These are phyloP conservation scores for Schwanniomyces pseudopolymorphus DNA, from an alignment of 805 yeast species.

Conservation along the genomic window DNA sequence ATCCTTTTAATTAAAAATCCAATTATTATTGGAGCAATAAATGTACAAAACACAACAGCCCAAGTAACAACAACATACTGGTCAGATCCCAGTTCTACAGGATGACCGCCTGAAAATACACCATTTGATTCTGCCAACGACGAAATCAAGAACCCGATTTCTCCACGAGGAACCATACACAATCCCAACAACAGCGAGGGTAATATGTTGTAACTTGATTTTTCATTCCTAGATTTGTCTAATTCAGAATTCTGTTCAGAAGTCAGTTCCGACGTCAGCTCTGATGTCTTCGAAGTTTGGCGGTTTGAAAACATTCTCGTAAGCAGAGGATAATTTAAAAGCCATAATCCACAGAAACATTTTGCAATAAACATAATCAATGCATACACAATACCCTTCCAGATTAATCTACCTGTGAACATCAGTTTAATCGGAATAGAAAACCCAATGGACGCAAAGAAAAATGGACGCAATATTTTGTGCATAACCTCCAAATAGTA, in stretches of 20 bases:
- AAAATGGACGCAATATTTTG: constrained; percentile 8
- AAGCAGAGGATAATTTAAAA: neutral
- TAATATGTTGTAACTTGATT: neutral
- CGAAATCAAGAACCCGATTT: constrained; percentile 11
- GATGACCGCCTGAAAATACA: constrained; percentile 2
- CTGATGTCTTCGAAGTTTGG: neutral
- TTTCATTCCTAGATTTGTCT: neutral
- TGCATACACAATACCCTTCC: constrained; percentile 10
- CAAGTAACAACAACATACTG: constrained; percentile 3
- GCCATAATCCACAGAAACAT: constrained; percentile 9
- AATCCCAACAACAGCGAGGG: constrained; percentile 8
- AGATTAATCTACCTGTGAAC: constrained; percentile 9
- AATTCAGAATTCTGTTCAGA: neutral
- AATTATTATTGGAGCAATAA: constrained; percentile 3
- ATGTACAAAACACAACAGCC: constrained; percentile 4
- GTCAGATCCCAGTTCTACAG: neutral
- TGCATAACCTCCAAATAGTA: constrained; percentile 1
- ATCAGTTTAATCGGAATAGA: constrained; percentile 10
- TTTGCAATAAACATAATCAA: constrained; percentile 10
- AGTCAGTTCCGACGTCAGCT: neutral
- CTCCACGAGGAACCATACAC: constrained; percentile 13
- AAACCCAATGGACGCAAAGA: constrained; percentile 12
- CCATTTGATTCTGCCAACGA: constrained; percentile 10
- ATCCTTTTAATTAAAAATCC: neutral
- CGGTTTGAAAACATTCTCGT: neutral